These are phyloP conservation scores for Metschnikowia borealis DNA, from an alignment of 805 yeast genomes.

Conservation along the genomic window DNA sequence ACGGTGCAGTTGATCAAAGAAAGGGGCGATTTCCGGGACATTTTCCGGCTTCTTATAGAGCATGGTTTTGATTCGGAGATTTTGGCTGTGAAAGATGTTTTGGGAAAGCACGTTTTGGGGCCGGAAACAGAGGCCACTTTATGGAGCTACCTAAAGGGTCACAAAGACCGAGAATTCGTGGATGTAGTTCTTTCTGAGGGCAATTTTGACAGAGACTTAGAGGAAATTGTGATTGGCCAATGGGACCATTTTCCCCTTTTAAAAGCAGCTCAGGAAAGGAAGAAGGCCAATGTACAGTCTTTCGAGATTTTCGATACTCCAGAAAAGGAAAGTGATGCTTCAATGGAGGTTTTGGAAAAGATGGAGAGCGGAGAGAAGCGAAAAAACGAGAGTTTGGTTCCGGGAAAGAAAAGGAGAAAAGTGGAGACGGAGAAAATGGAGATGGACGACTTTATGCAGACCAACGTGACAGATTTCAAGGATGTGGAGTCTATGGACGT, in stretches of 20 bases:
- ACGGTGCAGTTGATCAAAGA: conserved; percentile 19
- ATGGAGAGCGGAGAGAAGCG: no score
- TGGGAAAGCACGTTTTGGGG: not conserved
- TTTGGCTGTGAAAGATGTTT: conserved; percentile 13
- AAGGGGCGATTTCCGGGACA: conserved; percentile 16
- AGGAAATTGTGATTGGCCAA: conserved; percentile 13
- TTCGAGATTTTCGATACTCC: not conserved
- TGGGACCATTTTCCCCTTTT: conserved; percentile 23
- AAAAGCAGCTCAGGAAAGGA: not conserved
- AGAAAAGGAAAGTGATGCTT: not conserved
- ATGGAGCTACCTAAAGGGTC: conserved; percentile 16
- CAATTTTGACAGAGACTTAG: conserved; percentile 15
- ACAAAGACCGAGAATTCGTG: conserved; percentile 13
- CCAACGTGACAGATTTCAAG: no score
- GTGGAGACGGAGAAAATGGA: no score
- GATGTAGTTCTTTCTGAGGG: conserved; percentile 20
- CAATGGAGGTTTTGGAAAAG: no score
- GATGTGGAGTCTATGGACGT: no score
- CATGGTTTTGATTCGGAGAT: conserved; percentile 26
- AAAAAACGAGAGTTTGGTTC: no score
- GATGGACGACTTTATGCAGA: no score
- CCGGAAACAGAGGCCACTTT: conserved; percentile 19
- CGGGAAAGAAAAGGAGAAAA: no score
- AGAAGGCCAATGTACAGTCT: not conserved
- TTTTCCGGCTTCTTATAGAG: conserved; percentile 24